Evolutionary conservation across 306 rosid species (phyloP), one percentile per base, ranked within the genome.

Genomic region (Cicer chorassanicum): DNA sequence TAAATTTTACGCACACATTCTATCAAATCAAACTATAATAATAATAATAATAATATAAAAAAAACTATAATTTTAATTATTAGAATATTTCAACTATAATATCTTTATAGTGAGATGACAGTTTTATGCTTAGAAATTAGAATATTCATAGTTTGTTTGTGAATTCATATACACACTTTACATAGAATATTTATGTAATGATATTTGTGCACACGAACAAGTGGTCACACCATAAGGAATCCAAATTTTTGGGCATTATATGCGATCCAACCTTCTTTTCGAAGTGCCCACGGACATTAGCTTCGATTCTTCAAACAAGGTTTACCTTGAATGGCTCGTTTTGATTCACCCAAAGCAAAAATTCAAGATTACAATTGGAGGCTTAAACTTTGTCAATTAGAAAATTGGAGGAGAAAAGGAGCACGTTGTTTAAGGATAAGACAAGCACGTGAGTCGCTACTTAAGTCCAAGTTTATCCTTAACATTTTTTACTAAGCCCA

Each of bases 181-280:
- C 12, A 49, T 15, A 46, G 24, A 75, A 63, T 9, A 46, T 60
- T 71, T 45, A 44, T 45, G 53, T 39, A 64, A 65, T 60, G 16
- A 56, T 56, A 41, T 19, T 55, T 44, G 42, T 73, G 65, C 80
- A 41, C 84, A 66, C 51, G 80, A 66, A 49, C 43, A 68, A 80
- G 71, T 60, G 59, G 79, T 38, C 49, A 4, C 49, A 46, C 42
- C 36, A 69, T 18, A 19, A 9, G 14, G 24, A 73, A 24, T 49
- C 51, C 79, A 65, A 48, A 48, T 3, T 57, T 70, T 49, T 57
- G 68, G 71, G 83, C 43, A 72, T 18, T 50, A 78, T 50, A 78
- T 80, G 73, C 79, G 73, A 62, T 80, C 80, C 84, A 76, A 83
- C 82, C 87, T 75, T 83, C 77, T 76, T 72, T 75, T 72, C 40